These are phyloP conservation scores for Prunus salicina DNA, from an alignment of 306 rosid genomes.

Conservation along the genomic window DNA sequence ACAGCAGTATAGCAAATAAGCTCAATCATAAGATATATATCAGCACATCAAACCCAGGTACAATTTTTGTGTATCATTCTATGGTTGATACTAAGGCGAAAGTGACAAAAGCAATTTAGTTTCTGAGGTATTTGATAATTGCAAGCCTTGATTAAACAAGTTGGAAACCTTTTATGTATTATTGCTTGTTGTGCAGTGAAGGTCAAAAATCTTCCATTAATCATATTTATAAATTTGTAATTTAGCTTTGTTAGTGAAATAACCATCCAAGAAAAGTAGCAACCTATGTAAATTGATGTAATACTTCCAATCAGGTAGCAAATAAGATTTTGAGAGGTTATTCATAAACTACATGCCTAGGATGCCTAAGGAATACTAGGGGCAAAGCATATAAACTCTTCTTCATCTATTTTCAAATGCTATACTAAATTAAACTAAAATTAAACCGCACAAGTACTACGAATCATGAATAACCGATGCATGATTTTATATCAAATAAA, in stretches of 20 bases:
- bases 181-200: neutral
- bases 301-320: neutral
- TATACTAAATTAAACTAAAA: neutral
- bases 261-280: neutral
- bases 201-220: neutral
- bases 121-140: neutral
- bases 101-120: neutral
- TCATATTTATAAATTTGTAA: neutral
- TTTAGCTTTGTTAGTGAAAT: slow-evolving; percentile 1
- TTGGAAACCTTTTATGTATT: neutral
- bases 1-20: neutral
- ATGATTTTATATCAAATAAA: neutral
- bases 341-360: neutral
- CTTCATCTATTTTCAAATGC: neutral
- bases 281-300: neutral
- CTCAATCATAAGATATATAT: neutral
- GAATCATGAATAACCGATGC: neutral
- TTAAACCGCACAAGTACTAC: neutral
- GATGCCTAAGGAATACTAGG: neutral
- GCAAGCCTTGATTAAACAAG: neutral
- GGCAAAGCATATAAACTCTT: neutral
- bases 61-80: neutral
- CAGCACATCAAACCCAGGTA: neutral
- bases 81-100: neutral
- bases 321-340: neutral